Evolutionary conservation across 2,329 filamentous ascomycete genomes (phyloP).

Genomic region (Exophiala mesophila): DNA sequence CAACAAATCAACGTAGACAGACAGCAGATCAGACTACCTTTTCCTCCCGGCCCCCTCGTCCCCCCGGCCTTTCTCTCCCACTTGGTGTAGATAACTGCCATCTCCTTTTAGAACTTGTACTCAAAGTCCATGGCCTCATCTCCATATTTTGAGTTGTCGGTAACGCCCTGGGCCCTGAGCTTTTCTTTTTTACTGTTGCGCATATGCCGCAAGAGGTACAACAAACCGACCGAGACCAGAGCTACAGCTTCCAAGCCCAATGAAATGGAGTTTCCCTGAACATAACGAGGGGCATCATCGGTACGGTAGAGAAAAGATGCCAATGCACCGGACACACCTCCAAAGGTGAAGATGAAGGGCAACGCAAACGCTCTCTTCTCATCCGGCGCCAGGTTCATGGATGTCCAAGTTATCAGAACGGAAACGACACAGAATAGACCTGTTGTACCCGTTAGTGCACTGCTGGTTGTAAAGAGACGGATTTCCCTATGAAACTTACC

Average conservation of each 20-base stretch:
- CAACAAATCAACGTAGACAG: too few relatives aligned
- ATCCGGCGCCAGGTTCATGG: slow-evolving; percentile 32
- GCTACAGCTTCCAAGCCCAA: slow-evolving; percentile 26
- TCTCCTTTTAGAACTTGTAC: too few relatives aligned
- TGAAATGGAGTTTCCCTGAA: slow-evolving; percentile 25
- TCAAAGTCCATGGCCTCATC: too few relatives aligned
- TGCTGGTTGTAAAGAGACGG: not conserved
- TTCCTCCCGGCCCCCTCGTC: too few relatives aligned
- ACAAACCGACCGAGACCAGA: slow-evolving; percentile 17
- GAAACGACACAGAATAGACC: slow-evolving; percentile 26
- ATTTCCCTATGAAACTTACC: slow-evolving; percentile 12
- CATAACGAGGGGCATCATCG: slow-evolving; percentile 29
- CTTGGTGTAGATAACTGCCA: too few relatives aligned
- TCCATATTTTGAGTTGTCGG: slow-evolving; percentile 13
- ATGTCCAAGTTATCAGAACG: slow-evolving; percentile 29
- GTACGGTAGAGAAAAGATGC: slow-evolving; percentile 32
- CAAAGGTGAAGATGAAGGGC: slow-evolving; percentile 31
- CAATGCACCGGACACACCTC: slow-evolving; percentile 27
- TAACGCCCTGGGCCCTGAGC: slow-evolving; percentile 26
- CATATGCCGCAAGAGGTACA: slow-evolving; percentile 26
- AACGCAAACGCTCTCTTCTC: slow-evolving; percentile 31
- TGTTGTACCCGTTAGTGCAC: slow-evolving; percentile 14
- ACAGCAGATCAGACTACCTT: too few relatives aligned
- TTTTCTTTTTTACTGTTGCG: slow-evolving; percentile 29
- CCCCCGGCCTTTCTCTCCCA: too few relatives aligned